Base-by-base conservation (phyloP, 108 stramenopile species). In the Pinguiococcus pyrenoidosus region DNA sequence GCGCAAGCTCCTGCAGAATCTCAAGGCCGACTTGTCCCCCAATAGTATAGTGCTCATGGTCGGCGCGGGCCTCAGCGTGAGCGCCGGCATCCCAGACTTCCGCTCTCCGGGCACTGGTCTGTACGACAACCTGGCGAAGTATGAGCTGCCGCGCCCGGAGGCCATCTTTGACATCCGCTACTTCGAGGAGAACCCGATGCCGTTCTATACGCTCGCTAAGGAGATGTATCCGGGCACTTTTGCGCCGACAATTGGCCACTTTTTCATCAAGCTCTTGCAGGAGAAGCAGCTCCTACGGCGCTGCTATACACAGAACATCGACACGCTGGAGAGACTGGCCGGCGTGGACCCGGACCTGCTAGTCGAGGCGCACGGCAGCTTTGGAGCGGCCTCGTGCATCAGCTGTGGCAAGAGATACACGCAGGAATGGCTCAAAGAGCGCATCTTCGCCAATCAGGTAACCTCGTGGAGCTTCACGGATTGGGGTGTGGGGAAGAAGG, bases 1-100 rank as follows among this genome's bases (percentile, higher is more conserved):
- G n/a, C n/a, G n/a, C n/a, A n/a, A n/a, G n/a, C n/a, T n/a, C n/a
- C n/a, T n/a, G n/a, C n/a, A n/a, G n/a, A n/a, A n/a, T n/a, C n/a
- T n/a, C n/a, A n/a, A n/a, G n/a, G n/a, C n/a, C n/a, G n/a, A n/a
- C n/a, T n/a, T n/a, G n/a, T n/a, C n/a, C n/a, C n/a, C n/a, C n/a
- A n/a, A n/a, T n/a, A n/a, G n/a, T n/a, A n/a, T n/a, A n/a, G n/a
- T n/a, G n/a, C 63, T 37, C 25, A 38, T 1, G 0, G 26, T 41
- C 13, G 79, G 77, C 0, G 78, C 81, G 16, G 81, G 81, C 14
- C 54, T 78, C 3, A 54, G 69, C 18, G 82, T 83, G 37, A 75
- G 76, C 32, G 82, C 83, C 4, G 88, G 92, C 16, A 89, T 94
- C 37, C 92, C 92, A 1, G 92, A 94, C 58, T 94, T 94, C 62